Evolutionary conservation across 164 flowering plant species (phyloP), one percentile per base, ranked within the genome.

Genomic region (Nymphaea thermarum): DNA sequence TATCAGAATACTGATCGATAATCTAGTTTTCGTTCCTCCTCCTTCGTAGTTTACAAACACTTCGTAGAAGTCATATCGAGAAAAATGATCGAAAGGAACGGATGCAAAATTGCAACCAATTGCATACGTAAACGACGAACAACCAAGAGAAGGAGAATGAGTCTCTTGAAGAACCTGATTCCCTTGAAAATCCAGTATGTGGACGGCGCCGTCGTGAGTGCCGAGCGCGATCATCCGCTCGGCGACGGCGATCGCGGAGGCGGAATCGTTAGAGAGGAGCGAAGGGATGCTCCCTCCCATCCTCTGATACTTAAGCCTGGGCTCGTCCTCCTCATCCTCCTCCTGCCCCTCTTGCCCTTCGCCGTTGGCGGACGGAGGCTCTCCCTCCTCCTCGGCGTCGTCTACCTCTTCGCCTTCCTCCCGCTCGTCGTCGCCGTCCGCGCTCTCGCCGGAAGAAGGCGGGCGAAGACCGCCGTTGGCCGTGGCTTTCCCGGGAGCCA

Each of bases 221-320:
- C 99, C 99, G 41, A 94, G 88, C 36, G 96, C 98, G 82, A 94
- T 91, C 99, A 91, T 90, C 36, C 99, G 86, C 77, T 91, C 99
- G 1, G 96, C 86, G 4, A 91, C 84, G n/a, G 96, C 89, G 51
- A 94, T 80, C 73, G 89, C 91, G 42, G 98, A 84, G 3, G 98
- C 96, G 7, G 94, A 88, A 67, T 94, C 96, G 76, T 62, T 82
- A 2, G 86, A 72, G 10, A 94, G 73, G 17, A 94, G 80, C 25
- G 90, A 65, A 14, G 93, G 87, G 10, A 94, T 77, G 70, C 91
- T 94, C 14, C 96, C 99, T 64, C 99, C 99, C 96, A 94, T 88
- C 67, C 99, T 83, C 82, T 90, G 96, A 71, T 94, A 94, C 89
- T 94, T 94, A 43, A 94, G 85, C 80, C 95, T 80, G 73, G 99